Percentiles rank a stretch among this genome's conserved stretches.
Conservation (phyloP, 331 rosid genomes). For the Ulmus americana region DNA sequence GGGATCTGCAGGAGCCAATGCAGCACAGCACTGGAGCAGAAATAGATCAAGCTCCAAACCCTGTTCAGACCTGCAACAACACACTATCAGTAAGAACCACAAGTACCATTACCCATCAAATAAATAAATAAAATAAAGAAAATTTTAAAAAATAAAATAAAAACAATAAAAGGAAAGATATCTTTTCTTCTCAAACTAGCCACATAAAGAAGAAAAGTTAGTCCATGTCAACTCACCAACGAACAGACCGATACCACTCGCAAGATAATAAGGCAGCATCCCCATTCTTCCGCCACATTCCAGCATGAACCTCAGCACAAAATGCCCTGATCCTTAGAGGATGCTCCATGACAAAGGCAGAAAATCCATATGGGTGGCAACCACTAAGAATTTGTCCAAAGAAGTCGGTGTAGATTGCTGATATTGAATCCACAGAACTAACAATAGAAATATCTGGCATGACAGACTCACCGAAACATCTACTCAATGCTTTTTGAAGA, state of each 20-base stretch:
- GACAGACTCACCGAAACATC: constrained; percentile 56
- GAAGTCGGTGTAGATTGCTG: constrained; percentile 48
- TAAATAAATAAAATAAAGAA: not conserved
- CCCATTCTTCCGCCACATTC: constrained; percentile 95
- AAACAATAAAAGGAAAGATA: not conserved
- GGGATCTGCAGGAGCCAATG: constrained; percentile 78
- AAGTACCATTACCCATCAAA: not conserved
- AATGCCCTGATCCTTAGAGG: constrained; percentile 86
- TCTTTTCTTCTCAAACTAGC: not conserved
- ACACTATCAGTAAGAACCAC: constrained; percentile 10
- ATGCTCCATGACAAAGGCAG: constrained; percentile 92
- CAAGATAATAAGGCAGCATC: constrained; percentile 71
- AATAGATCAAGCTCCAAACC: constrained; percentile 89
- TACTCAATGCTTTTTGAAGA: constrained; percentile 62
- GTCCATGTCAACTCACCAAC: constrained; percentile 53
- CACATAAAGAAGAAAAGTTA: not conserved
- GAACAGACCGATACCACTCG: constrained; percentile 75
- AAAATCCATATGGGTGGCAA: constrained; percentile 86
- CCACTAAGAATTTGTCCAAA: constrained; percentile 68
- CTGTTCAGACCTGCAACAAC: constrained; percentile 75
- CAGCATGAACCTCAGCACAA: constrained; percentile 93
- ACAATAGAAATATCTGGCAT: constrained; percentile 34
- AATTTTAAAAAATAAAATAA: not conserved
- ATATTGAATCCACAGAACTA: constrained; percentile 32
- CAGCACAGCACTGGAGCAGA: constrained; percentile 96